phyloP scores from a whole-genome alignment of 768 basidiomycete species.

The Leccinum subtestaceum region DNA sequence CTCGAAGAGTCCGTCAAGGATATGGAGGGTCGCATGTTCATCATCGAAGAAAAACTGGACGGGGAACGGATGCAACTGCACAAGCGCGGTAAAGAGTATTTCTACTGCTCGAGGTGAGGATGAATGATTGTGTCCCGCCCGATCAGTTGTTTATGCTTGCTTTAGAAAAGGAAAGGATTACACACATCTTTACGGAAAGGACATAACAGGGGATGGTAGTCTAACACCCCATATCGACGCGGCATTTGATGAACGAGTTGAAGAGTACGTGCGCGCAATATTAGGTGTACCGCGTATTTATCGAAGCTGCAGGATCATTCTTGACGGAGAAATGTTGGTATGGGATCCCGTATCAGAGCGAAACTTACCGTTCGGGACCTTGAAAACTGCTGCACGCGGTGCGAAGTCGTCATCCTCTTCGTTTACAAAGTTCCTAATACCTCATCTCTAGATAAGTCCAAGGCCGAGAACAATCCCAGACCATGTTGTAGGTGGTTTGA shows the following conservation, averaged over 20 bases:
- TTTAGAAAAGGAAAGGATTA: slow-evolving; percentile 86
- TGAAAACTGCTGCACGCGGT: slow-evolving; percentile 93
- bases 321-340: slow-evolving; percentile 98
- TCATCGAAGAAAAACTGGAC: slow-evolving; percentile 97
- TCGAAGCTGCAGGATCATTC: slow-evolving; percentile 61
- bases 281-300: slow-evolving; percentile 6
- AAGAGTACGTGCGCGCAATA: slow-evolving; percentile 57
- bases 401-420: slow-evolving; percentile 11
- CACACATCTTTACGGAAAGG: slow-evolving; percentile 87
- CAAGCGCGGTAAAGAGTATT: slow-evolving; percentile 86
- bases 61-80: slow-evolving; percentile 97
- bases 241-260: slow-evolving; percentile 72
- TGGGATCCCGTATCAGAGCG: slow-evolving; percentile 91
- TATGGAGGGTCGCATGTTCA: slow-evolving; percentile 76
- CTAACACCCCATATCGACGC: slow-evolving; percentile 82
- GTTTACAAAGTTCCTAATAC: not conserved
- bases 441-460: slow-evolving; percentile 56
- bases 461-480: slow-evolving; percentile 68
- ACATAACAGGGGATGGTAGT: slow-evolving; percentile 70
- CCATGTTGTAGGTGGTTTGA: slow-evolving; percentile 74
- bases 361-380: slow-evolving; percentile 86
- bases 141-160: not conserved
- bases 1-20: slow-evolving; percentile 82
- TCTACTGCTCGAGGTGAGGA: slow-evolving; percentile 83
- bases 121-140: not conserved